phyloP scores from a whole-genome alignment of 495 filamentous ascomycete genomes.

The Trichoderma parareesei region DNA sequence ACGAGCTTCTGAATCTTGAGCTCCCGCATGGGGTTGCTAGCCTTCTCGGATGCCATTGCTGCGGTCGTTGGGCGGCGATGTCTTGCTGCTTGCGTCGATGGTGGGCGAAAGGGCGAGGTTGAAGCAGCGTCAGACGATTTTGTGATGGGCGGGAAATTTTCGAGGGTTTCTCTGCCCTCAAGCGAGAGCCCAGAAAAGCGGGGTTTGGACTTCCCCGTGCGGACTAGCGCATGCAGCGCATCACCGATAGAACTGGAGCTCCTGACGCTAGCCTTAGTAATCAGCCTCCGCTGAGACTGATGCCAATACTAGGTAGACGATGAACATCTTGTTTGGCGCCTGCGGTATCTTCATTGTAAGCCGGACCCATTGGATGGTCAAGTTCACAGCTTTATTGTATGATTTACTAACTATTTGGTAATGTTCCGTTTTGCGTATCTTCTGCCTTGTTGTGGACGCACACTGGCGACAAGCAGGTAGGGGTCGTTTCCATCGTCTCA shows the following conservation, averaged over 20 bases:
- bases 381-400: not conserved
- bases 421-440: not conserved
- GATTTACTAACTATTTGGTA: not conserved
- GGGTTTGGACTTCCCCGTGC: not conserved
- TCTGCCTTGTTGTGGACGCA: not conserved
- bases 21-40: constrained; percentile 96
- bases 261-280: not conserved
- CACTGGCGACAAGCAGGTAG: not conserved
- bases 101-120: constrained; percentile 8
- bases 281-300: not conserved
- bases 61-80: constrained; percentile 11
- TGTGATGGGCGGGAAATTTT: constrained; percentile 12
- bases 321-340: too few species aligned
- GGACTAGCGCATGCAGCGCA: not conserved
- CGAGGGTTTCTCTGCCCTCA: constrained; percentile 13
- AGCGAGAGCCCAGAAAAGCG: constrained; percentile 4
- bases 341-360: too few species aligned
- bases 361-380: not conserved
- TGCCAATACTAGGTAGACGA: too few species aligned
- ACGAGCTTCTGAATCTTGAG: constrained; percentile 99
- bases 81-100: constrained; percentile 2
- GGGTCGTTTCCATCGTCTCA: not conserved
- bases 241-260: not conserved
- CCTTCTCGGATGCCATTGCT: constrained; percentile 52
- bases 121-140: constrained; percentile 3